phyloP scores from a whole-genome alignment of 257 asterid genomes.

The Capsicum baccatum region DNA sequence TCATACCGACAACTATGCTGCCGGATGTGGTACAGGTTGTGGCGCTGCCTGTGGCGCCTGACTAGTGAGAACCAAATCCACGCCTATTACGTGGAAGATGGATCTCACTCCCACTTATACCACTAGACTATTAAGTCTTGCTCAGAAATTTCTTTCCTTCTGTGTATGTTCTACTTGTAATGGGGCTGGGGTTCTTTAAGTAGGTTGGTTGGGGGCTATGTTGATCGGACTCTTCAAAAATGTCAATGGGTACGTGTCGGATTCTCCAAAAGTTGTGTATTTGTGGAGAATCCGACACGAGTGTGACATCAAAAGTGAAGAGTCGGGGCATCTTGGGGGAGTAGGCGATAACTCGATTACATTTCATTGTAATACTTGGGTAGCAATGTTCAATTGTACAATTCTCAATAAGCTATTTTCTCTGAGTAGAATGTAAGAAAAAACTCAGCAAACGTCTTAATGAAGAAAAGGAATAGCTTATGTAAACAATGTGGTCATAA shows the following conservation, averaged over 20 bases:
- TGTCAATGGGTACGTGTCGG: too few species aligned
- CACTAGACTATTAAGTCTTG: not conserved
- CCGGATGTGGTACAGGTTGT: conserved; percentile 43
- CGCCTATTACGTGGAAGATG: not conserved
- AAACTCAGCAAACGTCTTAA: not conserved
- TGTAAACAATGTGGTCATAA: not conserved
- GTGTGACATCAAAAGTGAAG: too few species aligned
- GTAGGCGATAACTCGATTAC: not conserved
- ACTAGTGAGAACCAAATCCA: not conserved
- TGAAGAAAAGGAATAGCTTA: not conserved
- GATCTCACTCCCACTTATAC: not conserved
- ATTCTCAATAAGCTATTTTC: not conserved
- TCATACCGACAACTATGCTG: conserved; percentile 29
- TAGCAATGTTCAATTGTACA: not conserved
- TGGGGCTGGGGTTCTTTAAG: not conserved
- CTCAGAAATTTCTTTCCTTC: not conserved
- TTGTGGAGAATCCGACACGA: too few species aligned
- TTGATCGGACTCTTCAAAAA: too few species aligned
- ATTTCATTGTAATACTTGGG: not conserved
- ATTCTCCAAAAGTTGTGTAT: too few species aligned
- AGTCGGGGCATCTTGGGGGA: not conserved
- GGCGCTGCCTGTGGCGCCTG: conserved; percentile 51
- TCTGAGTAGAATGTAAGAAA: not conserved
- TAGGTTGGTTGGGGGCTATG: not conserved
- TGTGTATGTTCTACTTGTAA: not conserved